Evolutionary conservation across 2,329 filamentous ascomycete genomes (phyloP).

Genomic region (Pseudopithomyces maydicus): DNA sequence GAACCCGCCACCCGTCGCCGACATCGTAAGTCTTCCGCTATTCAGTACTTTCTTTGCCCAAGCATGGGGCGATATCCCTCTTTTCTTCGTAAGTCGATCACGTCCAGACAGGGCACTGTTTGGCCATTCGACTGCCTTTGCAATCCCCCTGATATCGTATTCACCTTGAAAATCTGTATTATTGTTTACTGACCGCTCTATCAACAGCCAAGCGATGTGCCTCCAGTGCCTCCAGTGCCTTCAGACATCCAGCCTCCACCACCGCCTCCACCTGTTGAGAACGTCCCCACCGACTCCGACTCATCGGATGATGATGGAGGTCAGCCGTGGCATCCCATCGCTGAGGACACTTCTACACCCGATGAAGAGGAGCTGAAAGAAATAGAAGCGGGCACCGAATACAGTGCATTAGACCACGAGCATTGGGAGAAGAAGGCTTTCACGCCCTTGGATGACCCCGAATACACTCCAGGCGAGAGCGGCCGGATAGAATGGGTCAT

Average conservation of each 20-base stretch:
- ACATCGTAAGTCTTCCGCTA: neutral
- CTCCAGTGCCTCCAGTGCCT: conserved; percentile 29
- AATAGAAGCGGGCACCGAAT: conserved; percentile 56
- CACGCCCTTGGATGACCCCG: conserved; percentile 61
- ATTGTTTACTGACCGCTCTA: conserved; percentile 18
- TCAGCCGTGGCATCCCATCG: conserved; percentile 57
- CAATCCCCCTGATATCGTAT: neutral
- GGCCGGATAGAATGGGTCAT: conserved; percentile 65
- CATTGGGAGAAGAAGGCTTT: conserved; percentile 65
- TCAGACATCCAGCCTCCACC: conserved; percentile 36
- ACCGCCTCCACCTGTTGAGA: conserved; percentile 38
- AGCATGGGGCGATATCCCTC: no score
- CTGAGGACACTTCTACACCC: conserved; percentile 61
- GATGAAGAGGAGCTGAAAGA: conserved; percentile 64
- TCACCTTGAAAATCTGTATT: neutral
- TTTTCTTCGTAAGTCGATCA: neutral
- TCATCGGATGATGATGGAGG: conserved; percentile 44
- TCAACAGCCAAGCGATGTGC: conserved; percentile 18
- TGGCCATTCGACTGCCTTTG: no score
- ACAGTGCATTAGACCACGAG: conserved; percentile 62
- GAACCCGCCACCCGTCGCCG: neutral
- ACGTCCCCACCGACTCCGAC: conserved; percentile 36
- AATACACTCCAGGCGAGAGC: conserved; percentile 58
- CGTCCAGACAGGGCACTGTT: neutral
- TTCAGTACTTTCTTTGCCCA: neutral